Conservation (phyloP, 192 early-diverging fungal genomes). For the Entophlyctis helioformis region DNA sequence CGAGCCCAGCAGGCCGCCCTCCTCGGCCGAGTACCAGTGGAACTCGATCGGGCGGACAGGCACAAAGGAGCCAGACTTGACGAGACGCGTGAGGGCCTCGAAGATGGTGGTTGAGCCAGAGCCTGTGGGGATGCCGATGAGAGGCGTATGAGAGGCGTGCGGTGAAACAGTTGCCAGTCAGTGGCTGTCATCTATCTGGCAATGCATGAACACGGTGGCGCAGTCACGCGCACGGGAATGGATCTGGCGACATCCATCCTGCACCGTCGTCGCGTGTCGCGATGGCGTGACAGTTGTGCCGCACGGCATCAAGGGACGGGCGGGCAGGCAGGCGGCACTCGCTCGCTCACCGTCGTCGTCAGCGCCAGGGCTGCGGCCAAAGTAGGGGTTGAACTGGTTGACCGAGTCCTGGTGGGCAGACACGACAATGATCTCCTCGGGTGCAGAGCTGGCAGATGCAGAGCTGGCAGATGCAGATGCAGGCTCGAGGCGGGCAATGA, state of each 20-base stretch:
- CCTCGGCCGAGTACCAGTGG: constrained; percentile 64
- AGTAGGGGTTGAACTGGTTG: constrained; percentile 71
- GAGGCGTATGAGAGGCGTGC: too few species aligned
- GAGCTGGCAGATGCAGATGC: neutral
- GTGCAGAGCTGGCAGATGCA: too few species aligned
- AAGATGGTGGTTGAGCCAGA: constrained; percentile 83
- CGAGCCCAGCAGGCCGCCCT: constrained; percentile 68
- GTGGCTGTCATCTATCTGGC: too few species aligned
- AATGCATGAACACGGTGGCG: too few species aligned
- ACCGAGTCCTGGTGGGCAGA: constrained; percentile 86
- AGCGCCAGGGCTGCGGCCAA: constrained; percentile 65
- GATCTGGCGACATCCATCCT: too few species aligned
- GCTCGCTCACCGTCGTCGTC: constrained; percentile 94
- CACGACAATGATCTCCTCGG: constrained; percentile 48
- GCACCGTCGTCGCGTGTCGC: too few species aligned
- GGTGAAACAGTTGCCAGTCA: too few species aligned
- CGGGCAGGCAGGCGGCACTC: too few species aligned
- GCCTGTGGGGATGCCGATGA: too few species aligned
- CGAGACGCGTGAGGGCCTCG: constrained; percentile 69
- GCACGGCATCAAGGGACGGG: too few species aligned
- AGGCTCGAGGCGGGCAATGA: constrained; percentile 73
- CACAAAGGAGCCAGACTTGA: constrained; percentile 50
- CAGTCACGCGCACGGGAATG: too few species aligned
- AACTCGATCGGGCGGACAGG: constrained; percentile 80
- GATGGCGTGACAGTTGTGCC: too few species aligned